A percentile compares a stretch with the other conserved stretches of the same genome.
Evolutionary conservation across 2,329 filamentous ascomycete species (phyloP).

Genomic region (Botrytis aclada): DNA sequence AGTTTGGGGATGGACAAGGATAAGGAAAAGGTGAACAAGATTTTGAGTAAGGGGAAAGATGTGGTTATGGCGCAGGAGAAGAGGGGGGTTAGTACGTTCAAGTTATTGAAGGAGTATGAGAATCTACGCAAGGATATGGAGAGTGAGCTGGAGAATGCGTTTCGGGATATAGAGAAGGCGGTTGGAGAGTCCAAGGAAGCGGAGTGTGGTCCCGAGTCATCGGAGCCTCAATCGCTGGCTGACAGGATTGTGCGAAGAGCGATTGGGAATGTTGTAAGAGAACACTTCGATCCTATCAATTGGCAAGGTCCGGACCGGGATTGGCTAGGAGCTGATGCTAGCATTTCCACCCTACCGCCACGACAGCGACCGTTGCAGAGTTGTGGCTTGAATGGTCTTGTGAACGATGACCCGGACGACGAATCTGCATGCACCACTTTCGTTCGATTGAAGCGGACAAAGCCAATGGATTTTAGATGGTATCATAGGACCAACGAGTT

Average conservation of each 20-base stretch:
- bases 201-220: no score
- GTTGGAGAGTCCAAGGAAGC: not conserved
- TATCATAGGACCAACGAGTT: not conserved
- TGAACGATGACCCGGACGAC: not conserved
- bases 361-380: not conserved
- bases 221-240: not conserved
- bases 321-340: not conserved
- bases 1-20: constrained; percentile 1
- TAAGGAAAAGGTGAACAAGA: not conserved
- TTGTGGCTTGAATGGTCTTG: not conserved
- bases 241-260: not conserved
- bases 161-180: not conserved
- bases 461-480: constrained; percentile 3
- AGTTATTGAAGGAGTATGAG: constrained; percentile 3
- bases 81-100: not conserved
- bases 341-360: not conserved
- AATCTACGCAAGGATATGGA: not conserved
- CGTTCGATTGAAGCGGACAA: not conserved
- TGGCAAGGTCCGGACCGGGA: constrained; percentile 2
- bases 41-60: not conserved
- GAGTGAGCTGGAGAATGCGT: not conserved
- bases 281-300: not conserved
- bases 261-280: not conserved
- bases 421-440: not conserved
- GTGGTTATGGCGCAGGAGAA: not conserved